Conservation (phyloP, 2,329 filamentous ascomycete genomes). For the Daldinia sp. region DNA sequence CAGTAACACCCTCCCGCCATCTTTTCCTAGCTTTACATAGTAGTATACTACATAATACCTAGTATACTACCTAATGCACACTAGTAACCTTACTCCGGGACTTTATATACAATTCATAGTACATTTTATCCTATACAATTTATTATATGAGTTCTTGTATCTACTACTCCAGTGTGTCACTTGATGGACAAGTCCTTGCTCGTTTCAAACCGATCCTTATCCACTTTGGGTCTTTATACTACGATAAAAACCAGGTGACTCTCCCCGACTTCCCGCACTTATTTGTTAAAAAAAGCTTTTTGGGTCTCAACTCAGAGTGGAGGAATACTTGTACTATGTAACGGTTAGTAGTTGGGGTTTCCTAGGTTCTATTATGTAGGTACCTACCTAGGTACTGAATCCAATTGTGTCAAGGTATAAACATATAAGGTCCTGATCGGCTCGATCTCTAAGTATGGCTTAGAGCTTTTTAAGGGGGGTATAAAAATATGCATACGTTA, state of each 20-base stretch:
- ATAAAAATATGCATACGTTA: no score
- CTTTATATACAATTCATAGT: background rate
- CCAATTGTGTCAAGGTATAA: no score
- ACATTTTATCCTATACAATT: background rate
- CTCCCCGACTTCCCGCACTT: conserved; percentile 21
- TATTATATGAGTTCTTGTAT: background rate
- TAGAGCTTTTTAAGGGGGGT: no score
- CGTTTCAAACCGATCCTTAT: conserved; percentile 14
- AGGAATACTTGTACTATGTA: background rate
- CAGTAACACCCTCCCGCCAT: conserved; percentile 7
- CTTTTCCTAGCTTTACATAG: background rate
- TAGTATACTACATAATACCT: background rate
- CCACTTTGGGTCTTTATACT: conserved; percentile 33
- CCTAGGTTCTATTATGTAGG: background rate
- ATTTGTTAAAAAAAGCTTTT: background rate
- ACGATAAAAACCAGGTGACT: conserved; percentile 16
- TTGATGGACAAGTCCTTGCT: conserved; percentile 17
- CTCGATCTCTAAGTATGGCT: no score
- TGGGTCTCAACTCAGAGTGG: conserved; percentile 15
- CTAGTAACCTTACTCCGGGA: background rate
- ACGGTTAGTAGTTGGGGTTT: no score
- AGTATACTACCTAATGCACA: background rate
- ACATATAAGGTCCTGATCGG: no score
- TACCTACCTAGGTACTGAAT: no score
- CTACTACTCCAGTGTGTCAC: conserved; percentile 23